These are phyloP conservation scores for Aspergillus panamensis DNA, from an alignment of 495 filamentous ascomycete species.

Conservation along the genomic window DNA sequence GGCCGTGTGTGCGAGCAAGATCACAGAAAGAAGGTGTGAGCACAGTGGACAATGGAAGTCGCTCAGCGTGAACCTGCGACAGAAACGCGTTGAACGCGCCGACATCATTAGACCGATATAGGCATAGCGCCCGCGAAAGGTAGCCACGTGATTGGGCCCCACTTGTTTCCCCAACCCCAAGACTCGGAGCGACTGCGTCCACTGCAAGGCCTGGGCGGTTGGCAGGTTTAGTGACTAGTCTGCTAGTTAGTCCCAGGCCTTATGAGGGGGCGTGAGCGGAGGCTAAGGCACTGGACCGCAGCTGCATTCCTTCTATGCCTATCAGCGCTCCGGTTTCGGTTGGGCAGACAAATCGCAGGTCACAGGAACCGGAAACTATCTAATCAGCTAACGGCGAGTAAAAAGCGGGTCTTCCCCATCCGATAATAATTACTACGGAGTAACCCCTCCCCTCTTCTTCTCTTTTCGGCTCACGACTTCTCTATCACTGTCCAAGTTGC, in stretches of 20 bases:
- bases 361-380: neutral
- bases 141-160: constrained; percentile 14
- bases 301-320: neutral
- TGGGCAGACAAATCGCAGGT: constrained; percentile 10
- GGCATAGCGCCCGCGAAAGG: constrained; percentile 23
- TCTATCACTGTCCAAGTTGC: neutral
- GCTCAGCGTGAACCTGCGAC: constrained; percentile 12
- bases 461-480: neutral
- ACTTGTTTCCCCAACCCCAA: neutral
- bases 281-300: neutral
- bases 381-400: neutral
- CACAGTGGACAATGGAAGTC: neutral
- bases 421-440: neutral
- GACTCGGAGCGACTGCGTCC: neutral
- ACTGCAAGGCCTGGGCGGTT: neutral
- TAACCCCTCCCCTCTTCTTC: constrained; percentile 11
- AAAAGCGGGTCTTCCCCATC: constrained; percentile 12
- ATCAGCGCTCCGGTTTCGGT: constrained; percentile 7
- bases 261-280: no score
- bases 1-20: neutral
- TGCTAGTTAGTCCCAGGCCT: no score
- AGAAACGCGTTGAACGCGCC: constrained; percentile 32
- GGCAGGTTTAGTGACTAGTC: neutral
- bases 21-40: neutral
- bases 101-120: constrained; percentile 31